phyloP scores from a whole-genome alignment of 2,329 filamentous ascomycete species.

The Penicillium sp. region DNA sequence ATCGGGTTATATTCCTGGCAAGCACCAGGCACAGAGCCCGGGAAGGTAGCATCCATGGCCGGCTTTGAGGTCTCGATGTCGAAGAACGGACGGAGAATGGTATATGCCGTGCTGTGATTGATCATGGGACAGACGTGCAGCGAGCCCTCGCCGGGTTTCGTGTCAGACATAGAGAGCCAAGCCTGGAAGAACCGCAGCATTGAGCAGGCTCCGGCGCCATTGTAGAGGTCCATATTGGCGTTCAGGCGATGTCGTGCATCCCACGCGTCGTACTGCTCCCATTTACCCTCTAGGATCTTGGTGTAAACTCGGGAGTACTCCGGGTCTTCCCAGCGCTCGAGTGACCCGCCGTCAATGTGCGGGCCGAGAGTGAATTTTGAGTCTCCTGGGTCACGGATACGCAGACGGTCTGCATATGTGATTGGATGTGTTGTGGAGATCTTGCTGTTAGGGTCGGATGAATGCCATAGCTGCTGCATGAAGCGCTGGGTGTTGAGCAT shows the following conservation, averaged over 20 bases:
- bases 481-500: conserved; percentile 59
- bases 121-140: conserved; percentile 77
- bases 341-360: conserved; percentile 69
- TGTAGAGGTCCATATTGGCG: conserved; percentile 71
- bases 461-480: conserved; percentile 64
- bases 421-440: conserved; percentile 58
- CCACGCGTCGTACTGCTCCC: conserved; percentile 81
- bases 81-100: conserved; percentile 82
- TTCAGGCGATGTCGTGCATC: conserved; percentile 66
- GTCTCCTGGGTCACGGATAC: conserved; percentile 69
- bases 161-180: conserved; percentile 74
- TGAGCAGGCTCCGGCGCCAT: conserved; percentile 74
- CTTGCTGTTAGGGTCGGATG: conserved; percentile 46
- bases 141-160: conserved; percentile 70
- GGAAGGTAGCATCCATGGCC: conserved; percentile 50
- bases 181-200: conserved; percentile 89
- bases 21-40: conserved; percentile 65
- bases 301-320: conserved; percentile 73
- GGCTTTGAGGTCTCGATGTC: conserved; percentile 47
- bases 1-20: conserved; percentile 64
- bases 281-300: conserved; percentile 66
- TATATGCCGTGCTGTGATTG: conserved; percentile 71
- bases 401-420: conserved; percentile 66
- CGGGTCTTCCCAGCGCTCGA: conserved; percentile 68
- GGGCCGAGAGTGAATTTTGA: conserved; percentile 67